Percentiles rank a stretch among this genome's conserved stretches.
phyloP scores from a whole-genome alignment of 2,329 filamentous ascomycete genomes.

The Neopestalotiopsis rosae region DNA sequence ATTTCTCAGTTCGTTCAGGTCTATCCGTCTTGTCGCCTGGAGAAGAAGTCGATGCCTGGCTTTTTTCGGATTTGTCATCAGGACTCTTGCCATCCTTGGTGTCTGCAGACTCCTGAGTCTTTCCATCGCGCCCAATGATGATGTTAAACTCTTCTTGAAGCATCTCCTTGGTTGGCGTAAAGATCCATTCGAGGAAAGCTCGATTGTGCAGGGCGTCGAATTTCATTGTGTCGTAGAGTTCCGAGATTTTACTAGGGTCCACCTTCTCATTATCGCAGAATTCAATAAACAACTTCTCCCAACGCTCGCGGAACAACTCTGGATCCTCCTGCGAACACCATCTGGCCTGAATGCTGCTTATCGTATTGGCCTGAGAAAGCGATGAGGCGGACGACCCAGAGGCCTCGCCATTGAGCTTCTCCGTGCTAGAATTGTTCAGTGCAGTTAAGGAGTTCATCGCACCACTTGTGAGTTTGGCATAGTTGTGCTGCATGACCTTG shows the following conservation, averaged over 20 bases:
- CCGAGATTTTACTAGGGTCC: slow-evolving; percentile 97
- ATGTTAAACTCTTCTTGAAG: slow-evolving; percentile 71
- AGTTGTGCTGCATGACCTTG: slow-evolving; percentile 93
- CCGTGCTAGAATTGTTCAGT: slow-evolving; percentile 56
- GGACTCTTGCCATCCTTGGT: slow-evolving; percentile 32
- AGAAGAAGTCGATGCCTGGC: slow-evolving; percentile 34
- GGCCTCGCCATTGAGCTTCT: slow-evolving; percentile 48
- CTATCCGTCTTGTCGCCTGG: slow-evolving; percentile 33
- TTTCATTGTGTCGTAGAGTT: slow-evolving; percentile 99
- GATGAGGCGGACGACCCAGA: slow-evolving; percentile 52
- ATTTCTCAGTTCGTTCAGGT: slow-evolving; percentile 32
- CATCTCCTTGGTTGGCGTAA: slow-evolving; percentile 83
- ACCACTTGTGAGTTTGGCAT: slow-evolving; percentile 75
- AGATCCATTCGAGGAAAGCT: slow-evolving; percentile 96
- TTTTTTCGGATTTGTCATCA: slow-evolving; percentile 49
- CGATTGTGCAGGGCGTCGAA: slow-evolving; percentile 97
- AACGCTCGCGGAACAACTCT: slow-evolving; percentile 92
- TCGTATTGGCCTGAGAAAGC: slow-evolving; percentile 64
- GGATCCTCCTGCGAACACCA: slow-evolving; percentile 98
- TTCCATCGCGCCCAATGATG: slow-evolving; percentile 46
- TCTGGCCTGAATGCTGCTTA: slow-evolving; percentile 79
- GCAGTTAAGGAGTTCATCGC: slow-evolving; percentile 67
- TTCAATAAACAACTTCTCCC: slow-evolving; percentile 97
- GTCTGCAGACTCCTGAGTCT: slow-evolving; percentile 48
- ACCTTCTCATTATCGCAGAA: slow-evolving; percentile 98